These are phyloP conservation scores for Pterulicium gracile DNA, from an alignment of 1,284 basidiomycete species.

Conservation along the genomic window DNA sequence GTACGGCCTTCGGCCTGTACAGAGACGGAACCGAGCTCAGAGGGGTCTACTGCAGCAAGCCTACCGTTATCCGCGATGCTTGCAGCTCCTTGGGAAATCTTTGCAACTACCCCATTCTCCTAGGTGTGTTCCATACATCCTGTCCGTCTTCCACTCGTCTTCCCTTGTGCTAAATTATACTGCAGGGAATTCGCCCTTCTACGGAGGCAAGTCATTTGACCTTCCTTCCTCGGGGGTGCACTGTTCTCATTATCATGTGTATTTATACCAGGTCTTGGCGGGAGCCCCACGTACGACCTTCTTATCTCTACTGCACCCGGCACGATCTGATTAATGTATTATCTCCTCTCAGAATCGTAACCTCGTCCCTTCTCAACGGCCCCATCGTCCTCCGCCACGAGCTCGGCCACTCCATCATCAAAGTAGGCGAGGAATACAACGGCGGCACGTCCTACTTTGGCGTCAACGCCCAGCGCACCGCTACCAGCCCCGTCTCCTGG, in stretches of 20 bases:
- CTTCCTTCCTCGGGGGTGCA: not conserved
- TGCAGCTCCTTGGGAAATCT: slow-evolving; percentile 52
- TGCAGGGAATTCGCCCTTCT: slow-evolving; percentile 69
- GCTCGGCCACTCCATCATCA: slow-evolving; percentile 73
- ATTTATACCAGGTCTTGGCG: slow-evolving; percentile 52
- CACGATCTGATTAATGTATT: slow-evolving; percentile 7
- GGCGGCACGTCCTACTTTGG: slow-evolving; percentile 69
- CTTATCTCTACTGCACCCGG: not conserved
- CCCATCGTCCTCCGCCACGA: slow-evolving; percentile 75
- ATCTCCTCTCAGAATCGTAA: slow-evolving; percentile 52
- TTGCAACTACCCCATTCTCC: slow-evolving; percentile 71
- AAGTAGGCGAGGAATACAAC: slow-evolving; percentile 82
- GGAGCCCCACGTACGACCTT: slow-evolving; percentile 64
- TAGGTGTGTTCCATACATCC: slow-evolving; percentile 59
- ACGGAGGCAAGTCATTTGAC: slow-evolving; percentile 48
- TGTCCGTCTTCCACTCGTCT: no score
- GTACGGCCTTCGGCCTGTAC: slow-evolving; percentile 72
- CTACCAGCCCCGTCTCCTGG: slow-evolving; percentile 48
- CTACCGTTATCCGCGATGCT: slow-evolving; percentile 55
- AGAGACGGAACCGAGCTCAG: slow-evolving; percentile 71
- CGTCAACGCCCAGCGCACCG: slow-evolving; percentile 47
- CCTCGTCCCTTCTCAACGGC: slow-evolving; percentile 70
- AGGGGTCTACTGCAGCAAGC: slow-evolving; percentile 64
- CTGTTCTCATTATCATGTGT: not conserved
- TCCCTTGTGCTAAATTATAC: slow-evolving; percentile 3